phyloP scores from a whole-genome alignment of 1,284 basidiomycete genomes.

The Ganoderma resinaceum region DNA sequence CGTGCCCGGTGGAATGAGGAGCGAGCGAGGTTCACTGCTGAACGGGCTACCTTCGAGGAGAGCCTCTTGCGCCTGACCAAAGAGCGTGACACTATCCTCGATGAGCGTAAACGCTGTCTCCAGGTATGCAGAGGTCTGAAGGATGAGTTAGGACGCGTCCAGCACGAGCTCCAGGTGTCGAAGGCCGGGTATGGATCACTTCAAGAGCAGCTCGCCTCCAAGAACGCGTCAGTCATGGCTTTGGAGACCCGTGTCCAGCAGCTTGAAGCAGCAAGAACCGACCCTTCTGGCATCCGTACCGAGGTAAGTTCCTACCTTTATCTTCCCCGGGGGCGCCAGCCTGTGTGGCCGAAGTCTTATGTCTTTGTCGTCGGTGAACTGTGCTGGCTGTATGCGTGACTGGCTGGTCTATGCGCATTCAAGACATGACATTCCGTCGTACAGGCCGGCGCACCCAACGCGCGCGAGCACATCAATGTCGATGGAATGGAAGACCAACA shows the following conservation, averaged over 20 bases:
- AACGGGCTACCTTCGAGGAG: slow-evolving; percentile 3
- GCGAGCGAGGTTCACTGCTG: not conserved
- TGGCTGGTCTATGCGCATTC: not conserved
- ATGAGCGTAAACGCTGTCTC: not conserved
- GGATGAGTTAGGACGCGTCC: not conserved
- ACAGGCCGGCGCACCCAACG: not conserved
- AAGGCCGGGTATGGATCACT: slow-evolving; percentile 1
- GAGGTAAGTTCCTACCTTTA: slow-evolving; percentile 11
- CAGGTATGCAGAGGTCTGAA: not conserved
- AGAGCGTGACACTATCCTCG: not conserved
- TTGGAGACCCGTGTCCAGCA: slow-evolving; percentile 12
- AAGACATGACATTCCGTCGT: slow-evolving; percentile 1
- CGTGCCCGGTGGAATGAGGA: slow-evolving; percentile 3
- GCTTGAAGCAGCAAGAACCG: slow-evolving; percentile 6
- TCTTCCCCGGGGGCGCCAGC: not conserved
- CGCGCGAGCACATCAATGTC: not conserved
- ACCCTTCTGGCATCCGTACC: not conserved
- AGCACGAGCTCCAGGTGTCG: slow-evolving; percentile 1
- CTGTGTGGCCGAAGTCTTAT: not conserved
- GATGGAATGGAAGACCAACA: slow-evolving; percentile 5
- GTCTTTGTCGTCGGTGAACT: not conserved
- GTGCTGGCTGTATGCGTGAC: not conserved
- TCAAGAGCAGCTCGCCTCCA: slow-evolving; percentile 1
- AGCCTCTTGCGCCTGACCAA: not conserved
- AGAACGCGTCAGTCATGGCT: slow-evolving; percentile 3